Conservation (phyloP, 2,329 filamentous ascomycete genomes). For the Amylocarpus encephaloides region DNA sequence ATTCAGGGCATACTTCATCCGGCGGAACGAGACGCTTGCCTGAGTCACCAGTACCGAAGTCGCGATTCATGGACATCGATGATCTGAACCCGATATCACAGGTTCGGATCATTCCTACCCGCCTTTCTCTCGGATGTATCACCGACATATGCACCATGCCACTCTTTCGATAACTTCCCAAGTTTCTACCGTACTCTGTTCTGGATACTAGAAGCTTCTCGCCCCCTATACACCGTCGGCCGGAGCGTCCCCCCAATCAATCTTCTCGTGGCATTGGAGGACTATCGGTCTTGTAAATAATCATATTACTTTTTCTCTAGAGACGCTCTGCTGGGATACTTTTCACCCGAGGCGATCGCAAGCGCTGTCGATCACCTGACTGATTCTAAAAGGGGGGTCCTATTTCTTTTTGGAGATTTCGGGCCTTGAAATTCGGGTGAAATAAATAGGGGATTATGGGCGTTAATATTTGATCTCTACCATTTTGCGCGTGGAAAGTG, state of each 20-base stretch:
- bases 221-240: neutral
- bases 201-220: constrained; percentile 7
- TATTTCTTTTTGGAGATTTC: too few relatives aligned
- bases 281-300: constrained; percentile 8
- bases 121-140: neutral
- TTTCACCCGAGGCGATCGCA: neutral
- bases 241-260: neutral
- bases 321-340: constrained; percentile 4
- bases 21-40: constrained; percentile 39
- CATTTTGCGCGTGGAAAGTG: neutral
- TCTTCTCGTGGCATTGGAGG: neutral
- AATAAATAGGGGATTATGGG: neutral
- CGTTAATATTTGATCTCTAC: neutral
- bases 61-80: neutral
- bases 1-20: constrained; percentile 54
- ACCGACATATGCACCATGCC: neutral
- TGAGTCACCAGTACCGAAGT: constrained; percentile 10
- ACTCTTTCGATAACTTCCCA: neutral
- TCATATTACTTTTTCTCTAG: constrained; percentile 5
- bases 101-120: too few relatives aligned
- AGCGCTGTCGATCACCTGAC: constrained; percentile 1
- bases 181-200: neutral
- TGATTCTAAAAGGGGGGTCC: neutral
- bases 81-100: neutral
- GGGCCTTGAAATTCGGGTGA: neutral